Conservation (phyloP, 2,329 filamentous ascomycete species). For the Ascochyta lentis region DNA sequence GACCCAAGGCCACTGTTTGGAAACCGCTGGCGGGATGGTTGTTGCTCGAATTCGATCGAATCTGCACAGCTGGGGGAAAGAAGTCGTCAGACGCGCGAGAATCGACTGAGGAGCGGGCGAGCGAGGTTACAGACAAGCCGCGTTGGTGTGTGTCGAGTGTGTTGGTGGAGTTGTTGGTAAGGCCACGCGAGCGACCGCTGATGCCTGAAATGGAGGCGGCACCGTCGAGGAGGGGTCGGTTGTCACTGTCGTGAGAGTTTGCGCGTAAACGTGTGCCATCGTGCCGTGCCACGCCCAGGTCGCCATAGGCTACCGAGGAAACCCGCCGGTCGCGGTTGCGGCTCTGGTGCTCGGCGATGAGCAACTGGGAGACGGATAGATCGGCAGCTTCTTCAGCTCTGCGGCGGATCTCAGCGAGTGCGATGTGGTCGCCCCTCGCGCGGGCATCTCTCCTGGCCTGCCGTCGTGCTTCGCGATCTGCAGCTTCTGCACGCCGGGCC, state of each 20-base stretch:
- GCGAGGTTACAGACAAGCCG: conserved; percentile 52
- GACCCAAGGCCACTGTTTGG: conserved; percentile 52
- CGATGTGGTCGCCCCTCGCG: conserved; percentile 70
- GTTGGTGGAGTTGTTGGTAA: conserved; percentile 28
- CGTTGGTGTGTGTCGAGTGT: conserved; percentile 49
- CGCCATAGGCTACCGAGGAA: conserved; percentile 77
- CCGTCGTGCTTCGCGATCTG: conserved; percentile 79
- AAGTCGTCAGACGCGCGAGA: conserved; percentile 49
- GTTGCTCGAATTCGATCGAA: conserved; percentile 25
- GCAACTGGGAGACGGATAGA: conserved; percentile 51
- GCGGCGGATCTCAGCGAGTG: conserved; percentile 66
- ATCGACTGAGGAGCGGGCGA: conserved; percentile 43
- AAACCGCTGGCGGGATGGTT: conserved; percentile 47
- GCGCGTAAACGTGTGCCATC: conserved; percentile 78
- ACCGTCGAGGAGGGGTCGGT: conserved; percentile 73
- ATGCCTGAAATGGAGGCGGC: conserved; percentile 66
- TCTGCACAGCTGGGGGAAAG: conserved; percentile 34
- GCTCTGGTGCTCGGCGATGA: conserved; percentile 67
- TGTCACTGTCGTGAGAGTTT: conserved; percentile 75
- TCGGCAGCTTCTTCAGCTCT: conserved; percentile 55
- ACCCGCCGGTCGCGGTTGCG: conserved; percentile 70
- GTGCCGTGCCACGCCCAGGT: conserved; percentile 76
- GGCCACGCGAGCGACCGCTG: conserved; percentile 31
- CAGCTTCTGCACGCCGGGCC: conserved; percentile 75
- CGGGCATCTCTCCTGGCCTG: conserved; percentile 74